Evolutionary conservation across 2,329 filamentous ascomycete species (phyloP).

Genomic region (Celoporthe dispersa): DNA sequence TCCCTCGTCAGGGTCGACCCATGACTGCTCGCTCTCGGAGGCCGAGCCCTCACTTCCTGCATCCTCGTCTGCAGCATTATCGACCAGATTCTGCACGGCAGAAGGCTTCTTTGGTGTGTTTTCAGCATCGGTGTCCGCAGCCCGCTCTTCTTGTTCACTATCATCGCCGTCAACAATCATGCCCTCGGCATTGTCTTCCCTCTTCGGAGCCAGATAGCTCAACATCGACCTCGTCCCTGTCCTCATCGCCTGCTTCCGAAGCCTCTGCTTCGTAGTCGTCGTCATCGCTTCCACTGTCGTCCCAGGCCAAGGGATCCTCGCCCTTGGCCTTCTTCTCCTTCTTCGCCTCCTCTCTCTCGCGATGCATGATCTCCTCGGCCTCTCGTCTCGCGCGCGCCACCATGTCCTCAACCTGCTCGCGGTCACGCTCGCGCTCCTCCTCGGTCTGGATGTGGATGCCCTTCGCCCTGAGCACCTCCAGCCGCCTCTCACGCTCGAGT

Average conservation of each 20-base stretch:
- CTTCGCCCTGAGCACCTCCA: slow-evolving; percentile 77
- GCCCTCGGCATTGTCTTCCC: slow-evolving; percentile 33
- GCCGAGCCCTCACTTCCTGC: slow-evolving; percentile 43
- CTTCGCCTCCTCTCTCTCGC: slow-evolving; percentile 76
- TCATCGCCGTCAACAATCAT: slow-evolving; percentile 36
- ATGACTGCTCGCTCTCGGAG: slow-evolving; percentile 37
- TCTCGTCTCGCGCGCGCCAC: slow-evolving; percentile 83
- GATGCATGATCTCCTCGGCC: slow-evolving; percentile 75
- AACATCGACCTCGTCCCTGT: slow-evolving; percentile 42
- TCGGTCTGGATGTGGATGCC: slow-evolving; percentile 82
- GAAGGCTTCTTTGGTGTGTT: slow-evolving; percentile 37
- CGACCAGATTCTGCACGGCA: slow-evolving; percentile 40
- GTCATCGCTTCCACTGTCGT: slow-evolving; percentile 59
- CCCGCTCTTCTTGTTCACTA: slow-evolving; percentile 43
- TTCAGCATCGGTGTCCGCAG: slow-evolving; percentile 43
- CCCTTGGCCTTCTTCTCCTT: slow-evolving; percentile 57
- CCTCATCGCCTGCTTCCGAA: slow-evolving; percentile 44
- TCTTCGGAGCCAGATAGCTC: slow-evolving; percentile 51
- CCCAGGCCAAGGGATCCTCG: slow-evolving; percentile 57
- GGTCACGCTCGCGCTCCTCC: slow-evolving; percentile 81
- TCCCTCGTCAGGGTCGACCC: slow-evolving; percentile 47
- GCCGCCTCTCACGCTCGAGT: slow-evolving; percentile 73
- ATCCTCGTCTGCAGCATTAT: slow-evolving; percentile 45
- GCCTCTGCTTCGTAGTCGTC: slow-evolving; percentile 51
- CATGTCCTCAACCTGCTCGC: slow-evolving; percentile 84